These are phyloP conservation scores for Beta corolliflora DNA, from an alignment of 179 eudicot species.

Conservation along the genomic window DNA sequence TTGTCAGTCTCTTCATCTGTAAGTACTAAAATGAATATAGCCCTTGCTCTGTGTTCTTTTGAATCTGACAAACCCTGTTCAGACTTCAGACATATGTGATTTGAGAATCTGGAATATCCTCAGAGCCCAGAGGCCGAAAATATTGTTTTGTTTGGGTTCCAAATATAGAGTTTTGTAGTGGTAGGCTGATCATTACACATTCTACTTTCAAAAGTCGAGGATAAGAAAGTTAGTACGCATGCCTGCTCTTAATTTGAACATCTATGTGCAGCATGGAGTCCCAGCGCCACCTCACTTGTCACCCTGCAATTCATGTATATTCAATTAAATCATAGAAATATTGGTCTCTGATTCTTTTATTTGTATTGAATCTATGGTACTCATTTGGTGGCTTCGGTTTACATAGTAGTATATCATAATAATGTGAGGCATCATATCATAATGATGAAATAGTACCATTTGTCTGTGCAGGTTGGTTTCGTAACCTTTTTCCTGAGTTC, in stretches of 20 bases:
- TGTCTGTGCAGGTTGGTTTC: conserved; percentile 75
- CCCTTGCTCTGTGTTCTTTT: neutral
- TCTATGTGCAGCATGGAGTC: neutral
- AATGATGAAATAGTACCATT: conserved; percentile 3
- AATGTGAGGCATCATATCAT: conserved; percentile 5
- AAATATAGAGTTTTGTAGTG: neutral
- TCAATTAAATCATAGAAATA: neutral
- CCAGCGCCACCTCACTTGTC: neutral
- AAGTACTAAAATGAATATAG: neutral
- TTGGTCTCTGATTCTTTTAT: neutral
- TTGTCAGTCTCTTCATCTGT: neutral
- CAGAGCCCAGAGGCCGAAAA: neutral
- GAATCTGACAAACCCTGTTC: too few species aligned
- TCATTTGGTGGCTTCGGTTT: neutral
- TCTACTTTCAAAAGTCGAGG: neutral
- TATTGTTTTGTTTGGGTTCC: neutral
- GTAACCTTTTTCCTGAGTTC: conserved; percentile 92
- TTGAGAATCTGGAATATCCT: neutral
- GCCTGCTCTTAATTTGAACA: neutral
- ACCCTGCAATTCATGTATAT: neutral
- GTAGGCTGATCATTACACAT: neutral
- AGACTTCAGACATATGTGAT: neutral
- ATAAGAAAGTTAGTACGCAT: neutral
- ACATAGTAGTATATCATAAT: neutral
- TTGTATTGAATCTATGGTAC: neutral